A percentile compares a stretch with the other conserved stretches of the same genome.
phyloP scores from a whole-genome alignment of 371 early-diverging fungal species.

The Fennellomyces sp. region DNA sequence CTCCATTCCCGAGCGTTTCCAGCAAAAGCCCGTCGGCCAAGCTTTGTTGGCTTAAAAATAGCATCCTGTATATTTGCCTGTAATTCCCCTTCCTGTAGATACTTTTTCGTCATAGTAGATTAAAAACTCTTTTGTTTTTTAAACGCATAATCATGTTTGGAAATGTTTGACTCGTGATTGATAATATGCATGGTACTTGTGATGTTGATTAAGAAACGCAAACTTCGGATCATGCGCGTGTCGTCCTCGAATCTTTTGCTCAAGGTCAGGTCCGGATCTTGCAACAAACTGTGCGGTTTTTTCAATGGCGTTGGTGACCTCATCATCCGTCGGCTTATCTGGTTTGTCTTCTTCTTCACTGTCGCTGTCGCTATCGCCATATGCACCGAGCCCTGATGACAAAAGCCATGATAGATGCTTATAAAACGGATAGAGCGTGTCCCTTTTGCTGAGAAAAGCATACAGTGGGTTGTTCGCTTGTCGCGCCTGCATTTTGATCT shows the following conservation, averaged over 20 bases:
- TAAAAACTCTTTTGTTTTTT: not conserved
- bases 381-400: conserved; percentile 56
- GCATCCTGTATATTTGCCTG: not conserved
- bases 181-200: conserved; percentile 28
- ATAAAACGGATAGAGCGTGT: conserved; percentile 65
- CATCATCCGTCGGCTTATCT: not conserved
- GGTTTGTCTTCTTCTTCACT: conserved; percentile 28
- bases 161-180: conserved; percentile 11
- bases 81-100: not conserved
- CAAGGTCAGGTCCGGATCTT: conserved; percentile 29
- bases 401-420: conserved; percentile 62
- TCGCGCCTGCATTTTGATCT: conserved; percentile 68
- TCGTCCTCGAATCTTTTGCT: conserved; percentile 27
- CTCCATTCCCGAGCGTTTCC: conserved; percentile 8
- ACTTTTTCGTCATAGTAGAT: conserved; percentile 3
- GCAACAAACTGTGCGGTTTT: conserved; percentile 39
- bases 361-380: conserved; percentile 41
- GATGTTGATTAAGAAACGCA: conserved; percentile 33
- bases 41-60: conserved; percentile 16
- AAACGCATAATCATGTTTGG: not conserved
- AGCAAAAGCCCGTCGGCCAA: conserved; percentile 22
- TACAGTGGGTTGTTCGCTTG: conserved; percentile 71
- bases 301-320: conserved; percentile 19
- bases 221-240: conserved; percentile 34
- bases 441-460: conserved; percentile 57